Evolutionary conservation across 352 stramenopile genomes (phyloP), one percentile per base, ranked within the genome.

Genomic region (Pythium volutum): DNA sequence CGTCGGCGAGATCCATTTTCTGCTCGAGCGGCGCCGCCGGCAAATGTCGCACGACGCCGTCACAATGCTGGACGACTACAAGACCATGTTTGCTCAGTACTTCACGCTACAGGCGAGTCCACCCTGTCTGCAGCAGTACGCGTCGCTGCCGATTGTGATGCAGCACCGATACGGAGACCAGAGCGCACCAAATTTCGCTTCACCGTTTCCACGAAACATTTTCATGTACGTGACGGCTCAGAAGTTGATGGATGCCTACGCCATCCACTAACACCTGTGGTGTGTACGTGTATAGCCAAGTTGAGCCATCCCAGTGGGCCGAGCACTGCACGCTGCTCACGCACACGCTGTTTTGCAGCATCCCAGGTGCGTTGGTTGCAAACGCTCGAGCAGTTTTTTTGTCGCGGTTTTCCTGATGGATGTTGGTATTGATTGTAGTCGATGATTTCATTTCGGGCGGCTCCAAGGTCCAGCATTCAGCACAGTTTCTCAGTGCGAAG

Each of bases 301-400:
- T 86, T 10, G 72, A 88, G 29, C 67, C 87, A 42, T 73, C 77
- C 11, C 70, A 78, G 20, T 95, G 78, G 75, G 80, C 81, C 0
- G 64, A 85, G 48, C 84, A 94, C 14, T 92, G 83, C 64, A 95
- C 87, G 4, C 61, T 95, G 18, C 46, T 94, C 25, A 89, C 83
- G 1, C 87, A 95, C 63, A 79, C 83, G 8, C 55, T 95, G 1
- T 95, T 95, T 59, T 83, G 75, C 52, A 81, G 70, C 38, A 93
- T 95, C 52, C 83, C 87, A 69, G 74, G 85, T 89, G 31, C 31
- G 31, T 36, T 36, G n/a, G n/a, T n/a, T n/a, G n/a, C n/a, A n/a
- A n/a, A n/a, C n/a, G n/a, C n/a, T 23, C 4, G 39, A 45, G 18
- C 7, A 12, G 12, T 7, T 14, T 27, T 27, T 26, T 11, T 48